Evolutionary conservation across 371 early-diverging fungal species (phyloP), one percentile per base, ranked within the genome.

Genomic region (Lichtheimia ornata): DNA sequence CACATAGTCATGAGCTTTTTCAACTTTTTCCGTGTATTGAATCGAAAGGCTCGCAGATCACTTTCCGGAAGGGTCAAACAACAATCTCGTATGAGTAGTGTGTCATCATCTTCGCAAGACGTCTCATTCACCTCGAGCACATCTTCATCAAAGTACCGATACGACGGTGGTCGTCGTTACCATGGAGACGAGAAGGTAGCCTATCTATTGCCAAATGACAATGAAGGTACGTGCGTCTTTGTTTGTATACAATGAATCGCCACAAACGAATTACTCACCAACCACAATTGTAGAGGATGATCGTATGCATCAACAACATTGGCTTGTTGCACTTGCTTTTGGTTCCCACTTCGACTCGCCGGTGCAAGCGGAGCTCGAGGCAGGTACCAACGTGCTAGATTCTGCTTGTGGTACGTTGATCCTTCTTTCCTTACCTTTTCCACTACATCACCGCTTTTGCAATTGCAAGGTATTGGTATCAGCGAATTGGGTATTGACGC

Each of bases 171-270:
- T 6, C 72, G 85, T 55, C 71, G 74, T 41, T 77, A 73, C 18
- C 78, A 82, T 53, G 71, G 73, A 14, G 71, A 74, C 20, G 71
- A 71, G 15, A 69, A 58, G 17, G 74, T 74, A 5, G 62, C 76
- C 7, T 85, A 85, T 56, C 66, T 82, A 54, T 62, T 85, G 3
- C 85, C 85, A 2, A 79, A 80, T 49, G 83, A 85, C 43, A 67
- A 79, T 51, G 74, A 67, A 63, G 79, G 79, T 74, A 14, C 2
- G 50, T n/a, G 7, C n/a, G 12, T 47, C 5, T n/a, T 47, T n/a
- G 5, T 47, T 2, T 47, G 1, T 0, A n/a, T 47, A 17, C 17
- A 47, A 4, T 0, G 4, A 17, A 47, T 47, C 15, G 5, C 6
- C n/a, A 17, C 5, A 17, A 18, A 47, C 17, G 7, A 18, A 7